Percentiles rank a stretch among this genome's conserved stretches.
Conservation (phyloP, 257 asterid species). For the Ilex asprella region DNA sequence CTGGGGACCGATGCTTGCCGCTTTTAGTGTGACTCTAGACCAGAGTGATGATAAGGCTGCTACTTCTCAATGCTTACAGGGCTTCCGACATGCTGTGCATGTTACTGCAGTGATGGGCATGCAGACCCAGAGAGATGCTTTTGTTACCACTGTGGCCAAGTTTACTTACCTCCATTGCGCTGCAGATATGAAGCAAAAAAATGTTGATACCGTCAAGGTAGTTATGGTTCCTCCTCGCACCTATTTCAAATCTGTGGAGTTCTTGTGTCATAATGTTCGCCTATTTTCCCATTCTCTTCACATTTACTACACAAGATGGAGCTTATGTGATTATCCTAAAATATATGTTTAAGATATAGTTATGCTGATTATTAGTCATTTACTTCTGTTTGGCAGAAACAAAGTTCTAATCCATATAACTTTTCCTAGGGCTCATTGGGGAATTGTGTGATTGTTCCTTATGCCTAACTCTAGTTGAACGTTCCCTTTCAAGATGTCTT, state of each 20-base stretch:
- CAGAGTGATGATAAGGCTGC: conserved; percentile 96
- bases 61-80: conserved; percentile 86
- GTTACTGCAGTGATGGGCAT: conserved; percentile 89
- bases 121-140: conserved; percentile 99
- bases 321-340: no score
- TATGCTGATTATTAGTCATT: no score
- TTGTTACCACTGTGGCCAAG: conserved; percentile 96
- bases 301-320: no score
- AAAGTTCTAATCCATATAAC: no score
- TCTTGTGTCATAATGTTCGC: no score
- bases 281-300: no score
- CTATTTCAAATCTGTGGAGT: neutral
- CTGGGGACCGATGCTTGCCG: conserved; percentile 99
- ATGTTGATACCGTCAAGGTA: conserved; percentile 97
- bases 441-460: no score
- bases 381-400: no score
- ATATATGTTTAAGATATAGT: no score
- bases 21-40: conserved; percentile 93
- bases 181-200: conserved; percentile 98
- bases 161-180: conserved; percentile 97
- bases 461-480: no score
- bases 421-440: no score
- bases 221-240: neutral
- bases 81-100: conserved; percentile 91
- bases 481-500: no score